These are phyloP conservation scores for Ophiorrhiza pumila DNA, from an alignment of 257 asterid genomes.

Conservation along the genomic window DNA sequence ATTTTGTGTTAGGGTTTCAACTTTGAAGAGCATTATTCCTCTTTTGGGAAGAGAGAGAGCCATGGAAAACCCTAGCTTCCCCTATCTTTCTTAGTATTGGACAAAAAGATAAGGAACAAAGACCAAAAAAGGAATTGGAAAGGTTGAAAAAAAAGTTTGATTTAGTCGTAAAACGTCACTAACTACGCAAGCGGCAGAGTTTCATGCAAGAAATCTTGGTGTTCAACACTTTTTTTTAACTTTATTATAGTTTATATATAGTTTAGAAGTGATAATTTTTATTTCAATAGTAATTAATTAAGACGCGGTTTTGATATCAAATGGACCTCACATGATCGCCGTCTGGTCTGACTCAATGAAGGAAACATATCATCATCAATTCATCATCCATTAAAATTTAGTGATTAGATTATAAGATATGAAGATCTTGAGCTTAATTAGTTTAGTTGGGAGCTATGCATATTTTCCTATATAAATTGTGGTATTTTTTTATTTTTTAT, in stretches of 20 bases:
- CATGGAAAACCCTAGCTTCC: slow-evolving; percentile 19
- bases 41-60: not conserved
- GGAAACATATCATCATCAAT: not conserved
- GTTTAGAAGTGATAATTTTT: not conserved
- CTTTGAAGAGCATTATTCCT: not conserved
- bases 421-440: not conserved
- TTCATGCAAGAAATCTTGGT: slow-evolving; percentile 19
- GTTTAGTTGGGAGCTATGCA: too few species aligned
- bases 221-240: not conserved
- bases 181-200: slow-evolving; percentile 5
- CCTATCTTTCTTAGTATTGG: slow-evolving; percentile 4
- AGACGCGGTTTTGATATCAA: slow-evolving; percentile 5
- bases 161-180: slow-evolving; percentile 7
- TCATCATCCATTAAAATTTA: not conserved
- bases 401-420: not conserved
- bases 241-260: too few species aligned
- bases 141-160: not conserved
- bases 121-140: not conserved
- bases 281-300: not conserved
- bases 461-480: too few species aligned
- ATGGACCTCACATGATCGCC: slow-evolving; percentile 3
- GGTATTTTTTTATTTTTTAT: too few species aligned
- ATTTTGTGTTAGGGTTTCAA: slow-evolving; percentile 8
- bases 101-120: not conserved
- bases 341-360: not conserved